A percentile compares a stretch with the other conserved stretches of the same genome.
Evolutionary conservation across 2,329 filamentous ascomycete genomes (phyloP).

Genomic region (Ramularia endophylla): DNA sequence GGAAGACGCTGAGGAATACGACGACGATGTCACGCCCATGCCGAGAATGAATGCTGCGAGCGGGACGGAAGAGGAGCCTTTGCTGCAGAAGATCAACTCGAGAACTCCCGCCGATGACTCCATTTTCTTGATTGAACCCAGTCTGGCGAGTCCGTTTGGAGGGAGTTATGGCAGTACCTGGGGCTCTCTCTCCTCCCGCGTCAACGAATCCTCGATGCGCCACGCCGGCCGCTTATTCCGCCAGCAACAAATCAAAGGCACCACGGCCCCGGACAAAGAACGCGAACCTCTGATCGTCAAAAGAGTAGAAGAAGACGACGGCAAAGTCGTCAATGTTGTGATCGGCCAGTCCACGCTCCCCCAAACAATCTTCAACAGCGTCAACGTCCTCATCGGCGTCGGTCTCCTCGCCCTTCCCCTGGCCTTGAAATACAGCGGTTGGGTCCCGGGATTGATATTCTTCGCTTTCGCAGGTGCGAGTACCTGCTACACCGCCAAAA

Average conservation of each 20-base stretch:
- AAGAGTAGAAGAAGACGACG: constrained; percentile 77
- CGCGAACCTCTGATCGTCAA: constrained; percentile 77
- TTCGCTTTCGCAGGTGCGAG: constrained; percentile 66
- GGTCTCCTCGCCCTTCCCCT: constrained; percentile 84
- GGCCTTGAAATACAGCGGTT: constrained; percentile 80
- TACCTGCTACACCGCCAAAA: constrained; percentile 78
- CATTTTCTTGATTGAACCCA: constrained; percentile 46
- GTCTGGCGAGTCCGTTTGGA: constrained; percentile 61
- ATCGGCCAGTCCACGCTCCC: constrained; percentile 93
- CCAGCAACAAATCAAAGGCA: constrained; percentile 41
- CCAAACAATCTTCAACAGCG: constrained; percentile 94
- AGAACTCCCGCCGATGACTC: constrained; percentile 32
- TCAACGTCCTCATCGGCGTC: constrained; percentile 86
- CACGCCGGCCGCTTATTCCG: constrained; percentile 49
- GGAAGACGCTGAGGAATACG: constrained; percentile 27
- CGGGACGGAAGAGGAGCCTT: constrained; percentile 22
- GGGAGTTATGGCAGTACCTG: constrained; percentile 65
- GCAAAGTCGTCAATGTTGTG: constrained; percentile 74
- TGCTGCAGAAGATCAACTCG: constrained; percentile 23
- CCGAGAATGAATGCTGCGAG: constrained; percentile 4
- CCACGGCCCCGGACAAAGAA: constrained; percentile 40
- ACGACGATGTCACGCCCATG: constrained; percentile 16
- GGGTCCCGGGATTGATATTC: constrained; percentile 74
- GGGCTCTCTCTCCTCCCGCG: constrained; percentile 52
- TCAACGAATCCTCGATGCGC: constrained; percentile 52